Percentiles rank a stretch among this genome's conserved stretches.
These are phyloP conservation scores for Solanum chacoense DNA, from an alignment of 305 asterid species.

Conservation along the genomic window DNA sequence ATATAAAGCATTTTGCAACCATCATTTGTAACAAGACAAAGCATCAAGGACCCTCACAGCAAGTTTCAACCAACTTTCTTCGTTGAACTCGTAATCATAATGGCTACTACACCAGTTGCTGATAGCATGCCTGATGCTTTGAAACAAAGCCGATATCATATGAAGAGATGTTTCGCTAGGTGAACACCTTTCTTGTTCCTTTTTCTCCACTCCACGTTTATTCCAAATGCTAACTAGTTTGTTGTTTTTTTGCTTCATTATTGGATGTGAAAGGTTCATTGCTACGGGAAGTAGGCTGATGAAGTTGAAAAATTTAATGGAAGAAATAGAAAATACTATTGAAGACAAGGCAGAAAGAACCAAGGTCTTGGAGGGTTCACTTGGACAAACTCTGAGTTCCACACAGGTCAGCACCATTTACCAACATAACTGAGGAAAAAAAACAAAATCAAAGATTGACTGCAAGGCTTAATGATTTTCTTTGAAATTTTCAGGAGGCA, in stretches of 20 bases:
- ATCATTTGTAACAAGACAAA: background rate
- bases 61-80: background rate
- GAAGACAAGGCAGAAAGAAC: slow-evolving; percentile 57
- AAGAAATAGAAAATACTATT: slow-evolving; percentile 57
- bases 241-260: background rate
- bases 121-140: slow-evolving; percentile 52
- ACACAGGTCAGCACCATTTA: slow-evolving; percentile 36
- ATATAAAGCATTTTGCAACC: slow-evolving; percentile 23
- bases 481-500: slow-evolving; percentile 50
- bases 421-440: background rate
- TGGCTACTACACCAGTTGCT: slow-evolving; percentile 43
- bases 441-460: background rate
- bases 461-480: background rate
- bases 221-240: background rate
- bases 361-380: slow-evolving; percentile 44
- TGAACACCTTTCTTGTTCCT: background rate
- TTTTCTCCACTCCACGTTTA: background rate
- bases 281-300: slow-evolving; percentile 52
- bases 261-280: slow-evolving; percentile 36
- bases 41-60: background rate
- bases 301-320: slow-evolving; percentile 50
- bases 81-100: slow-evolving; percentile 1
- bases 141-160: slow-evolving; percentile 45
- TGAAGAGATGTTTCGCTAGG: slow-evolving; percentile 72
- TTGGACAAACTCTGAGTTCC: slow-evolving; percentile 51